Percentiles rank a stretch among this genome's conserved stretches.
These are phyloP conservation scores for Neonectria sp. DNA, from an alignment of 2,329 filamentous ascomycete species.

Conservation along the genomic window DNA sequence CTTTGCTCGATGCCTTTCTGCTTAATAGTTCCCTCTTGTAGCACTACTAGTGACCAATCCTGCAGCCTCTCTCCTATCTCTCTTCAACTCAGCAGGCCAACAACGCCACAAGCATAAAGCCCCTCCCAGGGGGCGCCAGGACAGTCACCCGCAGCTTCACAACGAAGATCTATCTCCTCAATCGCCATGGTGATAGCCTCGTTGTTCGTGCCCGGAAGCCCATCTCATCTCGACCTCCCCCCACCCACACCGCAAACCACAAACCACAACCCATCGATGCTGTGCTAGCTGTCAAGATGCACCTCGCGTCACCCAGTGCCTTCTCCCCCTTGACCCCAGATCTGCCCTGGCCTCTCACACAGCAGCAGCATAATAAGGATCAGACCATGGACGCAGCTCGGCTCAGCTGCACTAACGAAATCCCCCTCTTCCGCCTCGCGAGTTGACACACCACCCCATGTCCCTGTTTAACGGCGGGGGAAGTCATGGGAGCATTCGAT, in stretches of 20 bases:
- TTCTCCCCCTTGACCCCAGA: background rate
- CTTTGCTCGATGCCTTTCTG: too few relatives aligned
- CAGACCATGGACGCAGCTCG: slow-evolving; percentile 1
- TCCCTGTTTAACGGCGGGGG: background rate
- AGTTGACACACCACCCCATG: background rate
- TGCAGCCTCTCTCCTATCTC: background rate
- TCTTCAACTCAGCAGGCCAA: background rate
- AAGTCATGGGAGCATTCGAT: background rate
- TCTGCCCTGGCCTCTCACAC: background rate
- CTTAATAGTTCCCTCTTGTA: too few relatives aligned
- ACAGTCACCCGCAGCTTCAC: slow-evolving; percentile 3
- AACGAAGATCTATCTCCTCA: background rate
- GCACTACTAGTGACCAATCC: too few relatives aligned
- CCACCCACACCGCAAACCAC: background rate
- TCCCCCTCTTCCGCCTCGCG: background rate
- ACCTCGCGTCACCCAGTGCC: background rate
- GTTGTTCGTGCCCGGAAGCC: slow-evolving; percentile 5
- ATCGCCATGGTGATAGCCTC: background rate
- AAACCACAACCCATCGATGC: background rate
- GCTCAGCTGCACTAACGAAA: background rate
- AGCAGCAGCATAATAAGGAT: background rate
- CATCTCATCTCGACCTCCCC: slow-evolving; percentile 8
- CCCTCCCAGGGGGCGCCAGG: background rate
- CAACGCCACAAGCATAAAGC: background rate
- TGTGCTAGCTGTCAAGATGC: background rate